Conservation (phyloP, 2,329 filamentous ascomycete species). For the Trichophyton mentagrophytes region DNA sequence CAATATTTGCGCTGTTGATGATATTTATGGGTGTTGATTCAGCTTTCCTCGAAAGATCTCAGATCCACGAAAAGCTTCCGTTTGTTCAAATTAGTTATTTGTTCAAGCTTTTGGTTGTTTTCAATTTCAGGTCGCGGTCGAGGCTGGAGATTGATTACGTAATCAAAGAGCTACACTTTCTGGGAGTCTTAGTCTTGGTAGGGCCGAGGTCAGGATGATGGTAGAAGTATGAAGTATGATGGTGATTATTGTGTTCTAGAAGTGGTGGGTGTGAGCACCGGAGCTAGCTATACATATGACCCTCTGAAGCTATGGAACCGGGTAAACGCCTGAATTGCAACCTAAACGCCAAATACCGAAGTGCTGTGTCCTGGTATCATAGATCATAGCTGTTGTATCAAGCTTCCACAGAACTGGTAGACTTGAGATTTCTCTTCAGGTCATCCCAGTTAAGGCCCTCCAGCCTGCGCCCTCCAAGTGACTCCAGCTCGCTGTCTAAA, state of each 20-base stretch:
- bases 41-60: background rate
- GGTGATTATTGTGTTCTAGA: background rate
- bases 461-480: conserved; percentile 33
- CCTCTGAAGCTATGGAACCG: background rate
- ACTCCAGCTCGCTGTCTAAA: conserved; percentile 23
- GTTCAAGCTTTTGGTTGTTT: background rate
- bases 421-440: conserved; percentile 26
- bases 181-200: background rate
- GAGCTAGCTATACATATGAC: background rate
- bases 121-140: background rate
- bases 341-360: background rate
- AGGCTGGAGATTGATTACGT: background rate
- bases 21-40: background rate
- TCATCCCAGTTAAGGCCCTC: conserved; percentile 43
- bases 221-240: background rate
- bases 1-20: background rate
- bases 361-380: background rate
- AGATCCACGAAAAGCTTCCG: background rate
- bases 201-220: background rate
- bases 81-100: background rate
- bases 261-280: background rate
- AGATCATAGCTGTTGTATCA: background rate
- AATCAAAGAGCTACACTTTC: background rate
- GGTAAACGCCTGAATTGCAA: background rate
- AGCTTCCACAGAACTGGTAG: background rate